A percentile compares a stretch with the other conserved stretches of the same genome.
Evolutionary conservation across 192 early-diverging fungal genomes (phyloP).

Genomic region (Lunasporangiospora selenospora): DNA sequence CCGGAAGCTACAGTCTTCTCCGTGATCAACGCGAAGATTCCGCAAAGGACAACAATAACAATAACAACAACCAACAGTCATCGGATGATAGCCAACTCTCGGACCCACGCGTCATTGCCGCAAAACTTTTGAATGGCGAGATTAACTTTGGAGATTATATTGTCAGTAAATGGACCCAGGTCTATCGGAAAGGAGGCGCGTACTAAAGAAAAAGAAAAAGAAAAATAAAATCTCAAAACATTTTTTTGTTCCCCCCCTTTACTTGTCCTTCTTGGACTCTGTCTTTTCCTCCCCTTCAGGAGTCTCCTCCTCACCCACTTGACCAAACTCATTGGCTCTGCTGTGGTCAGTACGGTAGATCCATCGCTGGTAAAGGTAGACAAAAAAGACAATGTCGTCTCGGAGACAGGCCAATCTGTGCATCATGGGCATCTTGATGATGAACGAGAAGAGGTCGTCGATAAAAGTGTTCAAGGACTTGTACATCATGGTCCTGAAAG

Average conservation of each 20-base stretch:
- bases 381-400: constrained; percentile 87
- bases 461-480: constrained; percentile 75
- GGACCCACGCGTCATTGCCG: constrained; percentile 20
- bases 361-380: constrained; percentile 87
- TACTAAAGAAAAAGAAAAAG: constrained; percentile 4
- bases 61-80: neutral
- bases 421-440: constrained; percentile 93
- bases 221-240: neutral
- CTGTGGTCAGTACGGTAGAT: constrained; percentile 83
- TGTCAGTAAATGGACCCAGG: constrained; percentile 47
- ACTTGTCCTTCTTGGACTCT: constrained; percentile 52
- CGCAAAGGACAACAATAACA: constrained; percentile 6
- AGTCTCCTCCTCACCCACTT: constrained; percentile 58
- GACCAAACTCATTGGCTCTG: constrained; percentile 91
- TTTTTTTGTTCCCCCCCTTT: constrained; percentile 13
- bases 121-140: constrained; percentile 33
- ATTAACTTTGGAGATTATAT: constrained; percentile 49
- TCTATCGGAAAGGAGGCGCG: constrained; percentile 38
- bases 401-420: constrained; percentile 86
- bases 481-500: constrained; percentile 93
- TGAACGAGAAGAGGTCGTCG: constrained; percentile 93
- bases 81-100: constrained; percentile 4
- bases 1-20: constrained; percentile 36
- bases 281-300: constrained; percentile 4
- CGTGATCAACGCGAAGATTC: constrained; percentile 32